phyloP scores from a whole-genome alignment of 148 eudicot genomes.

The Dysphania ambrosioides region DNA sequence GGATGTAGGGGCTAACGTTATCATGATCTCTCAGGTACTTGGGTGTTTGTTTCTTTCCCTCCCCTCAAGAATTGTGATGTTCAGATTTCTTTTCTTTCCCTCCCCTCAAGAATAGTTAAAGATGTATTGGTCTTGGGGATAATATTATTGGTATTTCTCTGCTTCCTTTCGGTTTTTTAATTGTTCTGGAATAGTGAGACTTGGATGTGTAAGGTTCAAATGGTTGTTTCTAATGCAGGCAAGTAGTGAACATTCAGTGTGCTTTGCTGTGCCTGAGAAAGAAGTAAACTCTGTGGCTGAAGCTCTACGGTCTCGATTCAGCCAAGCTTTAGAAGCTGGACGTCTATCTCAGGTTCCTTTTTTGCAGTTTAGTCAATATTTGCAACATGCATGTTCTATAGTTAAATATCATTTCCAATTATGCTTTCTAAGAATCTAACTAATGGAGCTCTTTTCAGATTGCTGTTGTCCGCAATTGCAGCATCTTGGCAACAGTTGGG shows the following conservation, averaged over 20 bases:
- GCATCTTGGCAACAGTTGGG: conserved; percentile 96
- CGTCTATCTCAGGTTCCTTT: conserved; percentile 87
- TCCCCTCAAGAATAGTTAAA: no score
- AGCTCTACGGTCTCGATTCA: conserved; percentile 77
- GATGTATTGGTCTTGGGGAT: background rate
- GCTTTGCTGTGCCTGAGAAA: conserved; percentile 97
- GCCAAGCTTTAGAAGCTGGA: conserved; percentile 87
- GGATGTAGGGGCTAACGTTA: conserved; percentile 96
- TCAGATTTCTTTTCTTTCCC: background rate
- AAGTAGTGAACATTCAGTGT: conserved; percentile 97
- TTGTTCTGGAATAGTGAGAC: background rate
- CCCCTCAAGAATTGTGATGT: background rate
- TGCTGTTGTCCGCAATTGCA: conserved; percentile 79
- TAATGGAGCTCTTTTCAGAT: conserved; percentile 50
- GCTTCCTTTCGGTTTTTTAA: background rate
- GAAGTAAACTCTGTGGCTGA: conserved; percentile 89
- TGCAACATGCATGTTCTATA: background rate
- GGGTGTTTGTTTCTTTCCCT: background rate
- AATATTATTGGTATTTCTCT: no score
- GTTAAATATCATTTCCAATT: no score
- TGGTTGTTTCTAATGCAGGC: conserved; percentile 53
- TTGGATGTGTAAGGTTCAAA: background rate
- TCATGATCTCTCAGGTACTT: conserved; percentile 94
- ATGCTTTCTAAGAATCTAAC: no score
- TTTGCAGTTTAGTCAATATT: background rate